phyloP scores from a whole-genome alignment of 192 early-diverging fungal genomes.

The Rhizophagus prolifer region DNA sequence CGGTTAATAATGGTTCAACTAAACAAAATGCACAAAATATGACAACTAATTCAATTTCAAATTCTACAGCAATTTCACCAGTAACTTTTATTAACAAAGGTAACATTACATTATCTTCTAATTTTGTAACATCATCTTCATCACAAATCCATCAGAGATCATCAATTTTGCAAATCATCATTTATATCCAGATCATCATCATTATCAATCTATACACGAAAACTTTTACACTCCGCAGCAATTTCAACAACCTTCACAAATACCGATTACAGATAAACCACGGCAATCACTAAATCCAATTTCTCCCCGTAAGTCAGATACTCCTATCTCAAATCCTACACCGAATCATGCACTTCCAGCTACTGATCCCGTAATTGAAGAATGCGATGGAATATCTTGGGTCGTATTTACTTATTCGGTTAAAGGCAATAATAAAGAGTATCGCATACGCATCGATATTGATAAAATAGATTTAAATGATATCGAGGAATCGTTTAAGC shows the following conservation, averaged over 20 bases:
- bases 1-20: background rate
- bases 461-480: slow-evolving; percentile 50
- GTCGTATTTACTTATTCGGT: slow-evolving; percentile 67
- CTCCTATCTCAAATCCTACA: background rate
- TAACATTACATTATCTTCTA: background rate
- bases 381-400: slow-evolving; percentile 60
- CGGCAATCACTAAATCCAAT: background rate
- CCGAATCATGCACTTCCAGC: slow-evolving; percentile 23
- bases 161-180: background rate
- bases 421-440: slow-evolving; percentile 61
- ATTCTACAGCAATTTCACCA: background rate
- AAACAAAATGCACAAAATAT: background rate
- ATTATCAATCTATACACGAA: slow-evolving; percentile 2
- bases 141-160: slow-evolving; percentile 12
- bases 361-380: slow-evolving; percentile 36
- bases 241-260: background rate
- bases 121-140: background rate
- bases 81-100: background rate
- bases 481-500: slow-evolving; percentile 61
- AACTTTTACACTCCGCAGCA: background rate
- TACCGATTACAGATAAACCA: background rate
- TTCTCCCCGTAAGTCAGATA: background rate
- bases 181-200: background rate
- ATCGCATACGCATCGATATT: slow-evolving; percentile 73
- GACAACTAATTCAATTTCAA: background rate